phyloP scores from a whole-genome alignment of 768 basidiomycete species.

The Pulveroboletus ravenelii region DNA sequence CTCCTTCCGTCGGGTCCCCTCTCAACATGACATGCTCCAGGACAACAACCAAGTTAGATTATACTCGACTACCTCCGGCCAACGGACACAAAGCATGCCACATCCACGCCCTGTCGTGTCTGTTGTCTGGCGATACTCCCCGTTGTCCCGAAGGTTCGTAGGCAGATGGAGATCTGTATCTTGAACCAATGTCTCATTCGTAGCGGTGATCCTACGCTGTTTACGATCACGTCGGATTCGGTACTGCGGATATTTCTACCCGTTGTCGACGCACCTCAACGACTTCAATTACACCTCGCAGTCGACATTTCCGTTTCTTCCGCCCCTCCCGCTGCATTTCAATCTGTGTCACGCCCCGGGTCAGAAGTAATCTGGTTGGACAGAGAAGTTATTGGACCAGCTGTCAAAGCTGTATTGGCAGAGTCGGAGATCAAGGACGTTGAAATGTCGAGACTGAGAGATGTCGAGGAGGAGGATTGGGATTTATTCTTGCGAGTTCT shows the following conservation, averaged over 20 bases:
- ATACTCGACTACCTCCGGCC: conserved; percentile 69
- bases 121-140: conserved; percentile 69
- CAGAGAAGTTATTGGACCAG: conserved; percentile 49
- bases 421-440: conserved; percentile 12
- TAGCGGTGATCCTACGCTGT: conserved; percentile 75
- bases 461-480: conserved; percentile 69
- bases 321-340: conserved; percentile 35
- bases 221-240: conserved; percentile 79
- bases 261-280: conserved; percentile 79
- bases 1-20: neutral
- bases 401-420: conserved; percentile 42
- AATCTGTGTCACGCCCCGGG: conserved; percentile 20
- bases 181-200: conserved; percentile 3
- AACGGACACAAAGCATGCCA: conserved; percentile 59
- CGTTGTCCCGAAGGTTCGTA: conserved; percentile 58
- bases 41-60: conserved; percentile 55
- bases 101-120: conserved; percentile 74
- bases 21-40: conserved; percentile 32
- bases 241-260: conserved; percentile 83
- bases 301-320: conserved; percentile 67
- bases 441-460: conserved; percentile 43
- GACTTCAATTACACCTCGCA: conserved; percentile 79
- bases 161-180: neutral
- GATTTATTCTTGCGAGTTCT: conserved; percentile 75
- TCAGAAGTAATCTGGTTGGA: conserved; percentile 71